These are phyloP conservation scores for Micractinium conductrix DNA, from an alignment of 139 green algal species.

Conservation along the genomic window DNA sequence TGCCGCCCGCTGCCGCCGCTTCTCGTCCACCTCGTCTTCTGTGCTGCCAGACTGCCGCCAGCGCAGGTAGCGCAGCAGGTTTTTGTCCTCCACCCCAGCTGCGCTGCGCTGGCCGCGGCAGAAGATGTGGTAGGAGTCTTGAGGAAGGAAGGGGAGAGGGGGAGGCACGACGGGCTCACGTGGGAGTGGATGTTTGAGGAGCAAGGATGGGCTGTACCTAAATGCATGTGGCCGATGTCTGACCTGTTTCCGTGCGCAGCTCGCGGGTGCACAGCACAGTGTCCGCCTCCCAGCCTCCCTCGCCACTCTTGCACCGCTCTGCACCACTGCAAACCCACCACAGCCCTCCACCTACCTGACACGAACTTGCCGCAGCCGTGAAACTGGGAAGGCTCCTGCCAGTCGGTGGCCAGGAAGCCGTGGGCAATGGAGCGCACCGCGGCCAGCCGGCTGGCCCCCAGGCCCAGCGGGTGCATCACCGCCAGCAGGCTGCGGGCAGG, in stretches of 20 bases:
- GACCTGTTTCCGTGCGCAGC: not conserved
- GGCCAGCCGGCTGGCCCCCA: constrained; percentile 40
- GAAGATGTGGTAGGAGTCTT: constrained; percentile 68
- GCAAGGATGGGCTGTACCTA: not conserved
- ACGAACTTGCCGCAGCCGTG: constrained; percentile 63
- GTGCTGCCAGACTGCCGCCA: constrained; percentile 22
- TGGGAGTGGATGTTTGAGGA: not conserved
- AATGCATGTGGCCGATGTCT: not conserved
- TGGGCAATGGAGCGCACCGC: constrained; percentile 31
- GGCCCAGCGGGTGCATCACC: constrained; percentile 53
- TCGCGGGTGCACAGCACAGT: too few species aligned
- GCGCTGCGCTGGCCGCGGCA: constrained; percentile 44
- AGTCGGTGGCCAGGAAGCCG: constrained; percentile 55
- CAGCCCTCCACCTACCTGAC: not conserved
- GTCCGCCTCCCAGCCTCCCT: not conserved
- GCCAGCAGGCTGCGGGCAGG: not conserved
- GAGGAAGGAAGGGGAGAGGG: not conserved
- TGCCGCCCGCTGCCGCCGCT: not conserved
- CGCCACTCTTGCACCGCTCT: not conserved
- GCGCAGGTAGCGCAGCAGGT: constrained; percentile 49
- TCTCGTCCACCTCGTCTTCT: not conserved
- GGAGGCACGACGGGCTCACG: not conserved
- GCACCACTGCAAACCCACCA: not conserved
- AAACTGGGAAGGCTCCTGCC: constrained; percentile 57
- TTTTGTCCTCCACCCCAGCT: constrained; percentile 43